Conservation (phyloP, 257 asterid species). For the Solanum infundibuliforme region DNA sequence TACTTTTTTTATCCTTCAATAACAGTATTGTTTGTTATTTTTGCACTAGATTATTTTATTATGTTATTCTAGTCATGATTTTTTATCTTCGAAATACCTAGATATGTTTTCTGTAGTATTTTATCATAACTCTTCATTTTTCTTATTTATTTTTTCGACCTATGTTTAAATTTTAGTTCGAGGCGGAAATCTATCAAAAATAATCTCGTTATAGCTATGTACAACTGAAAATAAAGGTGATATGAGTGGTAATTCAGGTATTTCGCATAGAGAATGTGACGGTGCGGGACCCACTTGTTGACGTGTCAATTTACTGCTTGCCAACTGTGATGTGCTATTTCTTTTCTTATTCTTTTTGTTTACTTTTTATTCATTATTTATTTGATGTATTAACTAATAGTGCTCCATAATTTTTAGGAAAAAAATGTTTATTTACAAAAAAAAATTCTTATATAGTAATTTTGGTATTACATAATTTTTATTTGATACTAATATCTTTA, state of each 20-base stretch:
- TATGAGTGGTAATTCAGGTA: not conserved
- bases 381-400: not conserved
- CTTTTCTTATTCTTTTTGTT: not conserved
- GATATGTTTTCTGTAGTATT: not conserved
- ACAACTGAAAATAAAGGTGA: not conserved
- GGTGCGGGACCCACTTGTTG: conserved; percentile 42
- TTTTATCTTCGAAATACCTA: not conserved
- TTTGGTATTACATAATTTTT: not conserved
- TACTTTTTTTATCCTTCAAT: too few species aligned
- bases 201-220: not conserved
- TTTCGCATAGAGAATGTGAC: conserved; percentile 8
- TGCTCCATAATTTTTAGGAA: not conserved
- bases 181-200: not conserved
- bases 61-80: not conserved
- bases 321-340: not conserved
- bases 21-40: not conserved
- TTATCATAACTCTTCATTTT: not conserved
- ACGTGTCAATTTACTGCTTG: conserved; percentile 31
- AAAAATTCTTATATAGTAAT: not conserved
- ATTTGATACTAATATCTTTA: not conserved
- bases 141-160: fast-evolving
- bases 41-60: not conserved
- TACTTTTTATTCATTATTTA: not conserved
- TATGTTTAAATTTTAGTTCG: too few species aligned
- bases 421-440: too few species aligned